Conservation (phyloP, 768 basidiomycete species). For the Austroboletus festivus region DNA sequence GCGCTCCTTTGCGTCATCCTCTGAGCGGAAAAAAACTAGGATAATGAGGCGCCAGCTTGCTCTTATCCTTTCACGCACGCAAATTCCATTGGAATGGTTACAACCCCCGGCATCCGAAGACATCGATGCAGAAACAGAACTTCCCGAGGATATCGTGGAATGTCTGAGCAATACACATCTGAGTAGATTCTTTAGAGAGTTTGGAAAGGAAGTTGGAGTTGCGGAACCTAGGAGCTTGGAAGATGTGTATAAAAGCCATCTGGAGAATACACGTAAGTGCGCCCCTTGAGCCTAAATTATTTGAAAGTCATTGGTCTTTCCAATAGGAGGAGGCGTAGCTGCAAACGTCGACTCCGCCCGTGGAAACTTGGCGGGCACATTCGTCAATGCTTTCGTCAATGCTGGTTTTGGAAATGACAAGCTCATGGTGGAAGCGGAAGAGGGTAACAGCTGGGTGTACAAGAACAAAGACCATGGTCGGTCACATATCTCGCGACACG, state of each 20-base stretch:
- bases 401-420: conserved; percentile 99
- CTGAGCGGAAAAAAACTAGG: conserved; percentile 36
- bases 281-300: not conserved
- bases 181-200: conserved; percentile 80
- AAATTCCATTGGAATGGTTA: conserved; percentile 88
- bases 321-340: conserved; percentile 58
- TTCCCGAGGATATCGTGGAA: conserved; percentile 79
- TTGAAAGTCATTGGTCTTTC: not conserved
- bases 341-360: conserved; percentile 89
- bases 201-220: conserved; percentile 92
- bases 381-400: conserved; percentile 98
- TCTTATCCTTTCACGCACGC: conserved; percentile 88
- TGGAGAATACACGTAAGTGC: conserved; percentile 81
- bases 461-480: conserved; percentile 98
- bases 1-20: not conserved
- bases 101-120: conserved; percentile 51
- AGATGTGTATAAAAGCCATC: conserved; percentile 95
- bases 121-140: conserved; percentile 57
- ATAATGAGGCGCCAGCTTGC: conserved; percentile 95
- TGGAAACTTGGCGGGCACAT: conserved; percentile 92
- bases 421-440: conserved; percentile 94
- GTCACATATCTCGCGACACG: conserved; percentile 13
- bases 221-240: conserved; percentile 87
- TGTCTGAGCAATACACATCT: conserved; percentile 85
- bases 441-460: conserved; percentile 98